These are phyloP conservation scores for Suillus tomentosus DNA, from an alignment of 768 basidiomycete genomes.

Conservation along the genomic window DNA sequence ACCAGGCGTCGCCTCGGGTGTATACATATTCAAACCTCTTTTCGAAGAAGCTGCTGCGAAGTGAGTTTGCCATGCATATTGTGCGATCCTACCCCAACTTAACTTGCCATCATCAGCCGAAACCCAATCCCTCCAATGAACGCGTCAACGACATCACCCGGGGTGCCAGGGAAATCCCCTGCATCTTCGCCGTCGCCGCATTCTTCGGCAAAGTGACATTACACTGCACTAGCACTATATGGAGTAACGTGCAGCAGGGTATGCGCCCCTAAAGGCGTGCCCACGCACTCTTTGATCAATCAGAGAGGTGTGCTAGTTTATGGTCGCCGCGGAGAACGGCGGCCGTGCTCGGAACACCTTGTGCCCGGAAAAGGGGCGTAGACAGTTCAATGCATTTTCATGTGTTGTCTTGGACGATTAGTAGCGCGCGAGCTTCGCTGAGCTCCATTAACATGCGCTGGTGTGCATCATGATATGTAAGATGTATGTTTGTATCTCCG, in stretches of 20 bases:
- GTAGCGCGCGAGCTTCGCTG: conserved; percentile 9
- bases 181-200: conserved; percentile 7
- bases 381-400: neutral
- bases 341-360: neutral
- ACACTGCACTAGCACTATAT: neutral
- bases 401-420: conserved; percentile 3
- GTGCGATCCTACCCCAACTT: neutral
- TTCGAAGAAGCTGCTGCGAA: conserved; percentile 25
- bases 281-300: conserved; percentile 3
- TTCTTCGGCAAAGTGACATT: conserved; percentile 10
- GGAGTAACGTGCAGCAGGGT: conserved; percentile 5
- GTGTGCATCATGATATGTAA: conserved; percentile 4
- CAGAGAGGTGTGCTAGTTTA: neutral
- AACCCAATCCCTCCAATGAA: neutral
- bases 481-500: conserved; percentile 12
- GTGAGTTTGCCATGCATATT: conserved; percentile 17
- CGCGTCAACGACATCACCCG: neutral
- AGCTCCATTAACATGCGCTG: conserved; percentile 9
- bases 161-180: conserved; percentile 4
- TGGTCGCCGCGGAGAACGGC: conserved; percentile 4
- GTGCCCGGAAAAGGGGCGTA: neutral
- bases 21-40: conserved; percentile 66
- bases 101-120: neutral
- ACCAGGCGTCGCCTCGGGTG: conserved; percentile 60
- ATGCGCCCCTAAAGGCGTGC: conserved; percentile 7